Percentiles rank a stretch among this genome's conserved stretches.
phyloP scores from a whole-genome alignment of 2,329 filamentous ascomycete species.

The Rhytidhysteron rufulum region DNA sequence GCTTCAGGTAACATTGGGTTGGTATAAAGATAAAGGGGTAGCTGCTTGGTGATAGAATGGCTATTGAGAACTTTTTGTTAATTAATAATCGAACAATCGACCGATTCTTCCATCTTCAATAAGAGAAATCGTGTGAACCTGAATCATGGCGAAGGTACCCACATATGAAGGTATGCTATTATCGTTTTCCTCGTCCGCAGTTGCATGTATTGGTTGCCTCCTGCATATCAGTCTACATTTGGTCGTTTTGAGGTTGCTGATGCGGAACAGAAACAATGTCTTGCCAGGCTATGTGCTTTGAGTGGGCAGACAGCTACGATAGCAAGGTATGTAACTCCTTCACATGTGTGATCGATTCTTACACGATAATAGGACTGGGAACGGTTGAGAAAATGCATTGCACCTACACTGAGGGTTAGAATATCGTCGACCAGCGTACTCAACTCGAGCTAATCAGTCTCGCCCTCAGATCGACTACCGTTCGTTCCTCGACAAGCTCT shows the following conservation, averaged over 20 bases:
- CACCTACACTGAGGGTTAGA: constrained; percentile 53
- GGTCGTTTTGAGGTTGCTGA: constrained; percentile 14
- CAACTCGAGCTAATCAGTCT: neutral
- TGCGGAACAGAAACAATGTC: constrained; percentile 45
- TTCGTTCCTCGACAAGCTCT: constrained; percentile 52
- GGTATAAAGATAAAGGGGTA: neutral
- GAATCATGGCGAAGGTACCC: neutral
- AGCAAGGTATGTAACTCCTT: constrained; percentile 44
- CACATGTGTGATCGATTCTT: constrained; percentile 1
- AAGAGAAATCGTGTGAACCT: too few relatives aligned
- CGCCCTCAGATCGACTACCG: constrained; percentile 63
- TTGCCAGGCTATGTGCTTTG: constrained; percentile 49
- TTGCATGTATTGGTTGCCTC: too few relatives aligned
- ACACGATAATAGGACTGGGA: constrained; percentile 50
- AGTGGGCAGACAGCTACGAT: constrained; percentile 65
- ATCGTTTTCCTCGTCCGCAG: neutral
- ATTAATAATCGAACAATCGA: too few relatives aligned
- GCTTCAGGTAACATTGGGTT: neutral
- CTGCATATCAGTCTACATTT: too few relatives aligned
- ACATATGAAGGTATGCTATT: constrained; percentile 1
- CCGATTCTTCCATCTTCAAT: too few relatives aligned
- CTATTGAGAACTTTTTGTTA: too few relatives aligned
- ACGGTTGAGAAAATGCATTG: constrained; percentile 58
- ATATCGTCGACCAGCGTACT: neutral
- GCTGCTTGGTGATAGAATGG: neutral